Evolutionary conservation across 1,284 basidiomycete genomes (phyloP).

Genomic region (Austroboletus novae-zelandiae): DNA sequence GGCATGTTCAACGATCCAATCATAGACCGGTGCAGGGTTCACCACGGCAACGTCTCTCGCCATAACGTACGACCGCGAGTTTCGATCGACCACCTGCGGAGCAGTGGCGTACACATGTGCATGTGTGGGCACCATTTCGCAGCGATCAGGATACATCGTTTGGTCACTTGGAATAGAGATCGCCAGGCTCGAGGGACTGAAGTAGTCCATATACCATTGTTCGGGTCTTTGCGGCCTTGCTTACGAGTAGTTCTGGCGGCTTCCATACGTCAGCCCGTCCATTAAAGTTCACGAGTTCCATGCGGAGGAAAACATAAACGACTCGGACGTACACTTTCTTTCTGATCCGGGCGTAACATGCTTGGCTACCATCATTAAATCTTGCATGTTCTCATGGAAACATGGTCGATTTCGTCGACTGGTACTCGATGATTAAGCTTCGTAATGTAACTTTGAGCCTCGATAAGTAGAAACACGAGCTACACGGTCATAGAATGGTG

Average conservation of each 20-base stretch:
- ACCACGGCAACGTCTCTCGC: conserved; percentile 11
- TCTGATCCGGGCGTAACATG: background rate
- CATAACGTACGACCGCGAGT: background rate
- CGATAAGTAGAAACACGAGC: background rate
- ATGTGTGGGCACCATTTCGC: background rate
- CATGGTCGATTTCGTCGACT: background rate
- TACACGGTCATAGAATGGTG: conserved; percentile 2
- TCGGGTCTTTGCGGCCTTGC: background rate
- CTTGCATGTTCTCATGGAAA: conserved; percentile 5
- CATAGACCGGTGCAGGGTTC: background rate
- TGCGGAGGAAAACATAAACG: background rate
- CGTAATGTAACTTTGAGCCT: background rate
- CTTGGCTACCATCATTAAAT: conserved; percentile 23
- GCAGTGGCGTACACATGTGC: background rate
- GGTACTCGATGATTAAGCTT: conserved; percentile 16
- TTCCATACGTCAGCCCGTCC: background rate
- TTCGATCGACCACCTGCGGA: conserved; percentile 2
- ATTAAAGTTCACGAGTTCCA: background rate
- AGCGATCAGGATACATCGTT: background rate
- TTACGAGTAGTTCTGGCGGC: background rate
- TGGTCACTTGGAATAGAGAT: background rate
- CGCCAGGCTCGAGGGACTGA: background rate
- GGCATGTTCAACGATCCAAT: background rate
- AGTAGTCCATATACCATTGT: background rate
- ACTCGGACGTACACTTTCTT: background rate